Evolutionary conservation across 441 rosid genomes (phyloP).

Genomic region (Gossypium trilobum): DNA sequence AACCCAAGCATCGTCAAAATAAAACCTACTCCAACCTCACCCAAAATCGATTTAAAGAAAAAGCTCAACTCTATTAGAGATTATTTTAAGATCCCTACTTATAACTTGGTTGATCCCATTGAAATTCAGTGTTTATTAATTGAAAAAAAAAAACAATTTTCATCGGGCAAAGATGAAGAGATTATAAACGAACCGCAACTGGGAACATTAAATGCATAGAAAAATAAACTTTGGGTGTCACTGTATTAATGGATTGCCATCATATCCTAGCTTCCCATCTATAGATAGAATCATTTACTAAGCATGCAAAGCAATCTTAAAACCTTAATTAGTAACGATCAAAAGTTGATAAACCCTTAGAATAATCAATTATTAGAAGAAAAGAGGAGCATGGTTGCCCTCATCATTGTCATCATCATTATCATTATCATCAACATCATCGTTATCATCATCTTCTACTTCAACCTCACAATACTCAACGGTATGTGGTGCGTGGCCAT

Average conservation of each 20-base stretch:
- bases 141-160: too few relatives aligned
- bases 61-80: too few relatives aligned
- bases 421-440: constrained; percentile 26
- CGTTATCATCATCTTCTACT: constrained; percentile 31
- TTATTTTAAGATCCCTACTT: too few relatives aligned
- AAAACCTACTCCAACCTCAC: too few relatives aligned
- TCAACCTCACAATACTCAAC: constrained; percentile 30
- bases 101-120: too few relatives aligned
- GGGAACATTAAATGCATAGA: constrained; percentile 18
- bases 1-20: too few relatives aligned
- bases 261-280: constrained; percentile 10
- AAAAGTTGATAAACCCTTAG: constrained; percentile 2
- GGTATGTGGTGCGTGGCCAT: constrained; percentile 63
- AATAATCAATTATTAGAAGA: constrained; percentile 8
- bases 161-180: background rate
- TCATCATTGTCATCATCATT: constrained; percentile 24
- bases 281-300: background rate
- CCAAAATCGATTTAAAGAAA: too few relatives aligned
- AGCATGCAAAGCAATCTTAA: background rate
- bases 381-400: constrained; percentile 15
- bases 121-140: too few relatives aligned
- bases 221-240: constrained; percentile 19
- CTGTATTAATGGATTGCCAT: constrained; percentile 18
- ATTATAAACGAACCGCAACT: constrained; percentile 16
- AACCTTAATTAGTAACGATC: background rate